These are phyloP conservation scores for Sphagnum fallax DNA, from an alignment of 228 moss, liverwort and hornwort species.

Conservation along the genomic window DNA sequence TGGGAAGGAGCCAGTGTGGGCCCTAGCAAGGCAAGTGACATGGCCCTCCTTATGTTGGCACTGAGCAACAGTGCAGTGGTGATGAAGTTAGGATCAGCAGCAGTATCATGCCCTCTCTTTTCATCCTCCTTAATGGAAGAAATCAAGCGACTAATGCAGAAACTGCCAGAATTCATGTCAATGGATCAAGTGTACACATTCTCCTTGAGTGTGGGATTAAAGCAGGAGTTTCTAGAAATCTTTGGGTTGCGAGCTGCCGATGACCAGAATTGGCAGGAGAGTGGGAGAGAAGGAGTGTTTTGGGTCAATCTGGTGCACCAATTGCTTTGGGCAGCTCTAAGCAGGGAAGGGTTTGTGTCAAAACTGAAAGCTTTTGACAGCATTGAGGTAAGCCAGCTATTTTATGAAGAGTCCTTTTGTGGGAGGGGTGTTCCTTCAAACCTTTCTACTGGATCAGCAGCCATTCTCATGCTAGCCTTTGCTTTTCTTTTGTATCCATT, in stretches of 20 bases:
- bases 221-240: conserved; percentile 41
- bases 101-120: conserved; percentile 51
- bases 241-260: conserved; percentile 57
- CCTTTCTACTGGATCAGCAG: too few species aligned
- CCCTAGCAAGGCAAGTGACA: conserved; percentile 24
- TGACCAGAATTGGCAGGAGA: conserved; percentile 39
- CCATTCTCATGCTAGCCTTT: too few species aligned
- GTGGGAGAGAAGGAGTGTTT: conserved; percentile 40
- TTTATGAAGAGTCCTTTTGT: background rate
- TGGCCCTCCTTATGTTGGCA: conserved; percentile 46
- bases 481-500: too few species aligned
- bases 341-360: conserved; percentile 51
- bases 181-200: conserved; percentile 40
- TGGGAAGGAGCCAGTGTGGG: conserved; percentile 12
- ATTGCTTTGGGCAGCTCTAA: conserved; percentile 46
- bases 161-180: conserved; percentile 31
- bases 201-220: conserved; percentile 39
- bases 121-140: conserved; percentile 30
- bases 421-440: background rate
- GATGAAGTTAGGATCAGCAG: conserved; percentile 50
- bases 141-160: conserved; percentile 39
- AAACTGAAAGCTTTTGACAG: conserved; percentile 47
- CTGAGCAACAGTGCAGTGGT: conserved; percentile 45
- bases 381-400: conserved; percentile 29
- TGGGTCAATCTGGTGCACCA: conserved; percentile 56